Conservation (phyloP, 305 asterid species). For the Fraxinus nigra region DNA sequence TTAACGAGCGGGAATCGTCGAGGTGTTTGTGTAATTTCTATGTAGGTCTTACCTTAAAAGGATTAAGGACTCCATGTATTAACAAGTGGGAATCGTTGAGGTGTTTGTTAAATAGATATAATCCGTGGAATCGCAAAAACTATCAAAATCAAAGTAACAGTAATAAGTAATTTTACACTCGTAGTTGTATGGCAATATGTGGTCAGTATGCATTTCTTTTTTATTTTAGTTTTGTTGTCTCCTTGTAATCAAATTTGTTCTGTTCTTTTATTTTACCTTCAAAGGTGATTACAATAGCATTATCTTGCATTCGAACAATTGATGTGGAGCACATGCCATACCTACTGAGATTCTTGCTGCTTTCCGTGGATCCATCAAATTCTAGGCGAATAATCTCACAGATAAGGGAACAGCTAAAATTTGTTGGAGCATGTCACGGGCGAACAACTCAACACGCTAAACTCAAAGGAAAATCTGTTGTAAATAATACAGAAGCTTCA, state of each 20-base stretch:
- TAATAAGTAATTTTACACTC: background rate
- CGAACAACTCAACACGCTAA: slow-evolving; percentile 46
- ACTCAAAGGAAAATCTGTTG: slow-evolving; percentile 63
- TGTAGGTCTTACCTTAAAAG: too few species aligned
- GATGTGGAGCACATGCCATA: slow-evolving; percentile 73
- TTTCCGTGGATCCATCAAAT: slow-evolving; percentile 66
- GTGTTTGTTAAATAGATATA: too few species aligned
- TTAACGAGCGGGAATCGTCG: too few species aligned
- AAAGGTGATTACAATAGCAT: slow-evolving; percentile 66
- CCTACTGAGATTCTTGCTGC: slow-evolving; percentile 75
- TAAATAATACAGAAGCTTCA: slow-evolving; percentile 56
- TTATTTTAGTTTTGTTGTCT: background rate
- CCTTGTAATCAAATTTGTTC: background rate
- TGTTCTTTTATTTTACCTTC: slow-evolving; percentile 3
- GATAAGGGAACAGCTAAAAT: slow-evolving; percentile 64
- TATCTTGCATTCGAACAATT: slow-evolving; percentile 81
- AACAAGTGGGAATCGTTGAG: too few species aligned
- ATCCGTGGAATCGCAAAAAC: too few species aligned
- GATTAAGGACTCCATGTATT: too few species aligned
- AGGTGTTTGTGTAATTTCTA: too few species aligned
- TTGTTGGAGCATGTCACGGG: slow-evolving; percentile 49
- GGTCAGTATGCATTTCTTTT: slow-evolving; percentile 12
- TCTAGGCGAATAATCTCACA: slow-evolving; percentile 69
- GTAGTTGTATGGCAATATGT: slow-evolving; percentile 17
- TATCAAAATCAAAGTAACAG: too few species aligned